Evolutionary conservation across 495 filamentous ascomycete genomes (phyloP).

Genomic region (Tuber microsphaerosporum): DNA sequence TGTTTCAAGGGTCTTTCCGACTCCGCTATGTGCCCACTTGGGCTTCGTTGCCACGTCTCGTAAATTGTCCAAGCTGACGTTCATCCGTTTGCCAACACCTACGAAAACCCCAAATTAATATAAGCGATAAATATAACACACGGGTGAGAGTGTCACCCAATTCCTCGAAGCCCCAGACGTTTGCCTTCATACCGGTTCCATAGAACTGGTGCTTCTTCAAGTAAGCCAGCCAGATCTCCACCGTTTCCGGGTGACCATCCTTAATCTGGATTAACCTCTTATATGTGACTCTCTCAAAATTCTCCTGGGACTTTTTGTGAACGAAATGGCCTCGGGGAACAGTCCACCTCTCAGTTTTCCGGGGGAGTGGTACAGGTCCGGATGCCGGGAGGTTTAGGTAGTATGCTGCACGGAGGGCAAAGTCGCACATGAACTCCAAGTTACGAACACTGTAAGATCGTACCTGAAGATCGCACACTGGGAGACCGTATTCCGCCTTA

Average conservation of each 20-base stretch:
- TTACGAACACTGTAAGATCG: constrained; percentile 87
- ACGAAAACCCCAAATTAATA: neutral
- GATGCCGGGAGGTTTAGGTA: constrained; percentile 80
- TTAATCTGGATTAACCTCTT: constrained; percentile 85
- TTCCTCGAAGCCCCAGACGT: constrained; percentile 79
- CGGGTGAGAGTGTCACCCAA: constrained; percentile 49
- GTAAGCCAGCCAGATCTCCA: constrained; percentile 86
- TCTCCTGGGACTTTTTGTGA: constrained; percentile 95
- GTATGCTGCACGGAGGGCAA: constrained; percentile 89
- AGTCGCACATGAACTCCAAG: constrained; percentile 90
- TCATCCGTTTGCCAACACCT: constrained; percentile 65
- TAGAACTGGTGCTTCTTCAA: constrained; percentile 83
- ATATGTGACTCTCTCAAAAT: constrained; percentile 85
- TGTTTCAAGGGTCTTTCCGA: constrained; percentile 48
- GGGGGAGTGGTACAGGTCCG: constrained; percentile 82
- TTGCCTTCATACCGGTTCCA: constrained; percentile 97
- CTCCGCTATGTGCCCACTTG: constrained; percentile 59
- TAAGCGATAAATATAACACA: neutral
- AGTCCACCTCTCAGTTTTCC: constrained; percentile 84
- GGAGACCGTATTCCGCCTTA: constrained; percentile 62
- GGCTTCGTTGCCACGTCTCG: constrained; percentile 52
- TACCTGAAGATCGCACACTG: constrained; percentile 82
- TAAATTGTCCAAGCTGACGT: constrained; percentile 53
- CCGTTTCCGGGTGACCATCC: constrained; percentile 80
- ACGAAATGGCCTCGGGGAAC: constrained; percentile 85